Percentiles rank a stretch among this genome's conserved stretches.
These are phyloP conservation scores for Kentomonas sorsogonicus DNA, from an alignment of 208 protist species.

Conservation along the genomic window DNA sequence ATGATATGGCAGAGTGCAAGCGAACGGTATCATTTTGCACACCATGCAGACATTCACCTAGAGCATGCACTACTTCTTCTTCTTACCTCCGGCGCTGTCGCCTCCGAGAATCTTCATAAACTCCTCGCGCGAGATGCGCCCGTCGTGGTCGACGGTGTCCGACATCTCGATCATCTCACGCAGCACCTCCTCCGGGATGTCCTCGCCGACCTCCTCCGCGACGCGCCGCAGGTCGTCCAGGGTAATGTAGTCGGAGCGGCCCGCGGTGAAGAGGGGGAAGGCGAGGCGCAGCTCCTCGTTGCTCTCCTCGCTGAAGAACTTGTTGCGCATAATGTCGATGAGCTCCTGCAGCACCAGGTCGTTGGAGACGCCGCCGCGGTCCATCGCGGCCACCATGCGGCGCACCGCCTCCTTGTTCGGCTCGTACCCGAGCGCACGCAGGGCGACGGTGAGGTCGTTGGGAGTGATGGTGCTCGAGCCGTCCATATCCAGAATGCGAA, in stretches of 20 bases:
- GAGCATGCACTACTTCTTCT: constrained; percentile 10
- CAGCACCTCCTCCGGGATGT: constrained; percentile 94
- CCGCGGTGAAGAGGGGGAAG: constrained; percentile 94
- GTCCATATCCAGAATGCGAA: constrained; percentile 94
- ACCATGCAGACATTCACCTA: constrained; percentile 4
- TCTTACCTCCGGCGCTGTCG: constrained; percentile 18
- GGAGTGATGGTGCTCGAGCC: constrained; percentile 90
- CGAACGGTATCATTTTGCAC: neutral
- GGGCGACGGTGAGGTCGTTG: constrained; percentile 91
- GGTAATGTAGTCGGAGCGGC: constrained; percentile 92
- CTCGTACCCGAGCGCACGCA: constrained; percentile 94
- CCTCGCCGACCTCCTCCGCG: constrained; percentile 92
- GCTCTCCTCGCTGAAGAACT: constrained; percentile 86
- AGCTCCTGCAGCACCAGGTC: constrained; percentile 89
- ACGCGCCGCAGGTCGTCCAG: constrained; percentile 96
- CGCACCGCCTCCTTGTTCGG: constrained; percentile 91
- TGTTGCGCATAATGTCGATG: constrained; percentile 86
- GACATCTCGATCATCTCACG: constrained; percentile 94
- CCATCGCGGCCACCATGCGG: constrained; percentile 89
- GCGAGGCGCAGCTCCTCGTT: constrained; percentile 90
- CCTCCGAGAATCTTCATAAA: constrained; percentile 92
- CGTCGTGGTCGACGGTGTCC: constrained; percentile 92
- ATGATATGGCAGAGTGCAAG: neutral
- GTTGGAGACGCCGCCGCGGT: constrained; percentile 86
- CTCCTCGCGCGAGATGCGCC: constrained; percentile 91